Conservation (phyloP, 495 filamentous ascomycete genomes). For the Hapsidospora chrysogenum region DNA sequence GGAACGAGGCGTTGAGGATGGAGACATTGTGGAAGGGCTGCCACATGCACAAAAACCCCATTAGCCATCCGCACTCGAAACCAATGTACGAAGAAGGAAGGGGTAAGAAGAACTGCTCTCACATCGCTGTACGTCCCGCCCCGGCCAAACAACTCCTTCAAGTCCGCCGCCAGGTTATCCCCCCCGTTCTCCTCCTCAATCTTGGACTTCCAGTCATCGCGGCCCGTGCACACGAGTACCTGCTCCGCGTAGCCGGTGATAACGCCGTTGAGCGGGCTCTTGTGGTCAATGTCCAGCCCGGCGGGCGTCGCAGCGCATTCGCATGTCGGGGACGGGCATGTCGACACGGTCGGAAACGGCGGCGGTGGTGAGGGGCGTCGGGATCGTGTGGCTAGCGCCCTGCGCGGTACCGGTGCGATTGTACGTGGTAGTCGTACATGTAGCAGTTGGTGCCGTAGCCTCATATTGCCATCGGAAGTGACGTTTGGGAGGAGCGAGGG, state of each 20-base stretch:
- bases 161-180: constrained; percentile 48
- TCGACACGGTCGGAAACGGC: constrained; percentile 33
- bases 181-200: constrained; percentile 38
- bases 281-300: constrained; percentile 59
- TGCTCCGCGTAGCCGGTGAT: constrained; percentile 72
- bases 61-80: too few relatives aligned
- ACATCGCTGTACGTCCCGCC: constrained; percentile 58
- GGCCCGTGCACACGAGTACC: constrained; percentile 65
- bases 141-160: constrained; percentile 50
- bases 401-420: too few relatives aligned
- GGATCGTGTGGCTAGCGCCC: not conserved
- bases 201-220: constrained; percentile 61
- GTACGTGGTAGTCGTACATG: too few relatives aligned
- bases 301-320: constrained; percentile 45
- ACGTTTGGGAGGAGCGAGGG: too few relatives aligned
- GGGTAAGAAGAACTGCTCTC: too few relatives aligned
- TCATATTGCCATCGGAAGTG: too few relatives aligned
- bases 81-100: not conserved
- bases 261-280: constrained; percentile 49
- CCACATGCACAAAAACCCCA: too few relatives aligned
- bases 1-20: constrained; percentile 53
- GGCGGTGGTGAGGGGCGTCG: constrained; percentile 2
- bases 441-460: too few relatives aligned
- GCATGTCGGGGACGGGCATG: constrained; percentile 58
- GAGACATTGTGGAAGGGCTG: constrained; percentile 71